Evolutionary conservation across 1,139 yeast genomes (phyloP), one percentile per base, ranked within the genome.

Genomic region (Kluyveromyces marxianus): DNA sequence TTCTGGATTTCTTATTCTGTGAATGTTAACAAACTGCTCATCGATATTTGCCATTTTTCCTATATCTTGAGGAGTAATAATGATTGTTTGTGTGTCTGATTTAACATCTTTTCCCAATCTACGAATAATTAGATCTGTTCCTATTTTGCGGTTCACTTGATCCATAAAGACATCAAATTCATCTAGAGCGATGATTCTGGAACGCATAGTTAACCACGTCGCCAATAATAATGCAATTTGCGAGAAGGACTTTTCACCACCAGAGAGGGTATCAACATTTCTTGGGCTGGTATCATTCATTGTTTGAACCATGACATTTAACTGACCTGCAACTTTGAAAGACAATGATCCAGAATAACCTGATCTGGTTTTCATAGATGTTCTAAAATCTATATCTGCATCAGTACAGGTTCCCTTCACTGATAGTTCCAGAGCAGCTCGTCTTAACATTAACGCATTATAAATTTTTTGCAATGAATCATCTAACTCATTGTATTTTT

Each of bases 161-260:
- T 94, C 99, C 98, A 94, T 92, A 58, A 83, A 94, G 30, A 94
- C 98, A 68, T 94, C 99, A 63, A 92, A 94, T 65, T 94, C 99
- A 66, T 94, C 99, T 49, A 94, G 69, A 0, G 97, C 97, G 50
- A 95, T 76, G 25, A 94, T 76, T 49, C 83, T 78, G 0, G 95
- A 82, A 48, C 84, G 81, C 96, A 92, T 89, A 27, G 88, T 83
- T 52, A 81, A 80, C 99, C 99, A 94, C 39, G 95, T 85, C 0
- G 97, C 85, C 50, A 90, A 72, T 44, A 94, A 69, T 48, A 94
- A 73, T 0, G 97, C 87, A 53, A 92, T 82, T 62, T 94, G 98
- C 0, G 96, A 81, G 62, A 85, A 92, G 1, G 97, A 88, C 62
- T 90, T 90, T 62, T 94, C 98, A 39, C 99, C 99, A 35, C 99